These are phyloP conservation scores for Candida golubevii DNA, from an alignment of 805 yeast species.

Conservation along the genomic window DNA sequence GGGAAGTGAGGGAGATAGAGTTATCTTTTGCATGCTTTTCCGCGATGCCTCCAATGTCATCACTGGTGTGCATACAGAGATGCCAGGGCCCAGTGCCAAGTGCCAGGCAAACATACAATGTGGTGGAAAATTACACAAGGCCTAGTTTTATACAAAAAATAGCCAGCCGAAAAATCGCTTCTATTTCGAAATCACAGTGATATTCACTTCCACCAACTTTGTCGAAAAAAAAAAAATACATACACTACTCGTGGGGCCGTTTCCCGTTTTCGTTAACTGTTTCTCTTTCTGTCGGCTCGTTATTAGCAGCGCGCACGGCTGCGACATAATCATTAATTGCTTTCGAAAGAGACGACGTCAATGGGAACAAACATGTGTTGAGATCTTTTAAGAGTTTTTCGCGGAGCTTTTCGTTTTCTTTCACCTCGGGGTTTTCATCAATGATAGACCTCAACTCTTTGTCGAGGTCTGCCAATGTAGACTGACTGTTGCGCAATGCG, in stretches of 20 bases:
- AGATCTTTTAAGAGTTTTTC: conserved; percentile 34
- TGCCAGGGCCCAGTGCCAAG: too few relatives aligned
- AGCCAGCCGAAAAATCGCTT: too few relatives aligned
- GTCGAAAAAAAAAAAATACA: too few relatives aligned
- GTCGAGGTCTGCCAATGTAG: conserved; percentile 25
- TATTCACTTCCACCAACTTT: too few relatives aligned
- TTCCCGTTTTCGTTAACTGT: conserved; percentile 33
- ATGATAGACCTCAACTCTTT: conserved; percentile 17
- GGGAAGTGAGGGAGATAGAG: neutral
- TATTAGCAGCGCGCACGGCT: conserved; percentile 23
- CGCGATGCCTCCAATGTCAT: conserved; percentile 10
- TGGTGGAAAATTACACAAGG: too few relatives aligned
- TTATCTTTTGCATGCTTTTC: conserved; percentile 3
- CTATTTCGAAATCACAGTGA: too few relatives aligned
- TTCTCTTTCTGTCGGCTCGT: conserved; percentile 16
- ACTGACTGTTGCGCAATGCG: conserved; percentile 33
- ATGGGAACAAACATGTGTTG: conserved; percentile 28
- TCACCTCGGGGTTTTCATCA: conserved; percentile 15
- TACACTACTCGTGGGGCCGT: conserved; percentile 18
- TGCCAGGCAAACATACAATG: too few relatives aligned
- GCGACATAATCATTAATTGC: conserved; percentile 34
- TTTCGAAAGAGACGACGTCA: conserved; percentile 28
- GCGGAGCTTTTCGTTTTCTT: conserved; percentile 26
- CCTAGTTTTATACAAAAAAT: too few relatives aligned
- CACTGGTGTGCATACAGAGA: conserved; percentile 9